Evolutionary conservation across 305 asterid genomes (phyloP).

Genomic region (Rubia peregrina): DNA sequence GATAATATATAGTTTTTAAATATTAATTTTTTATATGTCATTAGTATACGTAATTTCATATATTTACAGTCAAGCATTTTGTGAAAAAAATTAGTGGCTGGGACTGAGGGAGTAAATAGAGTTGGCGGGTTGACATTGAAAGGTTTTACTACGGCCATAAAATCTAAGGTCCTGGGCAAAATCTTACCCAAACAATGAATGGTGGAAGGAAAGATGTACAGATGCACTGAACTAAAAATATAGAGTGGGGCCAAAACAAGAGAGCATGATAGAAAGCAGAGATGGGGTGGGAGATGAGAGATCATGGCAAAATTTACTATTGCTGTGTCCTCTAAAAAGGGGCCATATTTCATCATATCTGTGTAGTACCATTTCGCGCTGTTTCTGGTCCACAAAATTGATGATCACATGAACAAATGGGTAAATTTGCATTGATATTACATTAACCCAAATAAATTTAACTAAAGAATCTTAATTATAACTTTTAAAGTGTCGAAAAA

Average conservation of each 20-base stretch:
- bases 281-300: not conserved
- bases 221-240: conserved; percentile 4
- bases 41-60: too few relatives aligned
- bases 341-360: not conserved
- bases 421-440: not conserved
- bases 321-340: not conserved
- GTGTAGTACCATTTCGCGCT: not conserved
- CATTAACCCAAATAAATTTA: too few relatives aligned
- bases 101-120: too few relatives aligned
- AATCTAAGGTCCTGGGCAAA: not conserved
- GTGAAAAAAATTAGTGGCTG: too few relatives aligned
- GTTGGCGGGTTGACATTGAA: too few relatives aligned
- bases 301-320: not conserved
- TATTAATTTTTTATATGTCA: too few relatives aligned
- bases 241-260: conserved; percentile 2
- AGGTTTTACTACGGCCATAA: too few relatives aligned
- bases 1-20: too few relatives aligned
- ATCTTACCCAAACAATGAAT: conserved; percentile 10
- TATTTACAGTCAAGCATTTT: too few relatives aligned
- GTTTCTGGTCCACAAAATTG: not conserved
- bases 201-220: not conserved
- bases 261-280: not conserved
- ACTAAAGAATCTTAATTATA: not conserved
- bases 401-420: not conserved
- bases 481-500: not conserved